Evolutionary conservation across 1,139 yeast species (phyloP).

Genomic region (Yamadazyma oceani): DNA sequence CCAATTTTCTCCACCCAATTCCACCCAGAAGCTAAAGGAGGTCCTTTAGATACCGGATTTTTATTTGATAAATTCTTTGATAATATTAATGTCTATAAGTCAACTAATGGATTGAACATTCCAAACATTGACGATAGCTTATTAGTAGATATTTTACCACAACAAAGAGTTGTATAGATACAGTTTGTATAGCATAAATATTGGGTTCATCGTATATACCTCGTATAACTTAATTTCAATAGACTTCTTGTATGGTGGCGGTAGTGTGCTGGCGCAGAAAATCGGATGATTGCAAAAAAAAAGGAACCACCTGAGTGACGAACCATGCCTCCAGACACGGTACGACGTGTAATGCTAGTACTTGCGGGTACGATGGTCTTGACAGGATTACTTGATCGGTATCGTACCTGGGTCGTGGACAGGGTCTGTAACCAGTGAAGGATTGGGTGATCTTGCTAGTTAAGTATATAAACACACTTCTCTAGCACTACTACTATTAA

Average conservation of each 20-base stretch:
- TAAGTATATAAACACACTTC: too few relatives aligned
- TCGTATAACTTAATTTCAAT: not conserved
- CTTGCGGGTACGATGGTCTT: too few relatives aligned
- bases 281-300: conserved; percentile 13
- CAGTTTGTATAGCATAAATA: not conserved
- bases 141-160: conserved; percentile 78
- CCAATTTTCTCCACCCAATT: conserved; percentile 96
- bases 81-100: conserved; percentile 61
- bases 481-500: too few relatives aligned
- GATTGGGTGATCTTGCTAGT: too few relatives aligned
- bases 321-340: not conserved
- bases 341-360: too few relatives aligned
- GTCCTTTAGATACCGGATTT: conserved; percentile 89
- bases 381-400: too few relatives aligned
- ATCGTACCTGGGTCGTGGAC: too few relatives aligned
- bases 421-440: too few relatives aligned
- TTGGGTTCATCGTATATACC: conserved; percentile 1
- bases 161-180: conserved; percentile 66
- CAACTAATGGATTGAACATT: conserved; percentile 41
- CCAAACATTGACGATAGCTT: conserved; percentile 52
- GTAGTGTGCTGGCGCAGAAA: conserved; percentile 2
- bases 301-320: not conserved
- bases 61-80: conserved; percentile 87
- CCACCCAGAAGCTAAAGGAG: conserved; percentile 99
- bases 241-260: not conserved